These are phyloP conservation scores for Fomitopsis betulina DNA, from an alignment of 1,284 basidiomycete genomes.

Conservation along the genomic window DNA sequence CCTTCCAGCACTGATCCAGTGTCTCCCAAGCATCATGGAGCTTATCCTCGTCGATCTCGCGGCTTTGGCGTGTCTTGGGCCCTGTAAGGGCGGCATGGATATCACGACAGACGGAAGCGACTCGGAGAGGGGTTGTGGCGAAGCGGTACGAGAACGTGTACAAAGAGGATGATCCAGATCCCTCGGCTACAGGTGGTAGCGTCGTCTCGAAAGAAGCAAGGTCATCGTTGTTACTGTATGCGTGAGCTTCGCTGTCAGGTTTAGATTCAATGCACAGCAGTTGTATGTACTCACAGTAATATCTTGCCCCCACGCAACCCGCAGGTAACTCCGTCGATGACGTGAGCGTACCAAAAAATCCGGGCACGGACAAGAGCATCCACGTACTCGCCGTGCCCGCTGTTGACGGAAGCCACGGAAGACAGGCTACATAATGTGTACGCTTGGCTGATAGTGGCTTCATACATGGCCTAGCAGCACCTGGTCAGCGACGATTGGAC, in stretches of 20 bases:
- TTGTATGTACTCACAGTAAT: slow-evolving; percentile 50
- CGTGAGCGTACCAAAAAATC: slow-evolving; percentile 83
- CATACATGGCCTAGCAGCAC: slow-evolving; percentile 46
- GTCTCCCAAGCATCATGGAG: slow-evolving; percentile 75
- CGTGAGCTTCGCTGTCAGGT: slow-evolving; percentile 9
- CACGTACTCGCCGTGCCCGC: slow-evolving; percentile 49
- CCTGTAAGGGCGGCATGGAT: slow-evolving; percentile 76
- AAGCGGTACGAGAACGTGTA: slow-evolving; percentile 37
- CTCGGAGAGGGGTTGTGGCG: slow-evolving; percentile 62
- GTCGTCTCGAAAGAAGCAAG: slow-evolving; percentile 63
- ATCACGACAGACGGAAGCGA: slow-evolving; percentile 68
- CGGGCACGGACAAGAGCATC: slow-evolving; percentile 66
- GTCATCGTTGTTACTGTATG: slow-evolving; percentile 58
- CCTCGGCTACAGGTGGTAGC: slow-evolving; percentile 39
- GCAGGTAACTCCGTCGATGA: slow-evolving; percentile 76
- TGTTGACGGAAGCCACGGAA: slow-evolving; percentile 38
- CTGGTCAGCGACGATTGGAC: not conserved
- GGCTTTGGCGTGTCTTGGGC: slow-evolving; percentile 56
- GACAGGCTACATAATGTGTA: slow-evolving; percentile 64
- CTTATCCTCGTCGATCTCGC: slow-evolving; percentile 54
- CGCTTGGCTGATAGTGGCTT: slow-evolving; percentile 59
- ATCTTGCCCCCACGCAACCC: slow-evolving; percentile 78
- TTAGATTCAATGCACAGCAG: not conserved
- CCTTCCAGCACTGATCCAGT: slow-evolving; percentile 78
- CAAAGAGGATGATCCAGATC: slow-evolving; percentile 26